These are phyloP conservation scores for Beauveria sp. DNA, from an alignment of 2,329 filamentous ascomycete genomes.

Conservation along the genomic window DNA sequence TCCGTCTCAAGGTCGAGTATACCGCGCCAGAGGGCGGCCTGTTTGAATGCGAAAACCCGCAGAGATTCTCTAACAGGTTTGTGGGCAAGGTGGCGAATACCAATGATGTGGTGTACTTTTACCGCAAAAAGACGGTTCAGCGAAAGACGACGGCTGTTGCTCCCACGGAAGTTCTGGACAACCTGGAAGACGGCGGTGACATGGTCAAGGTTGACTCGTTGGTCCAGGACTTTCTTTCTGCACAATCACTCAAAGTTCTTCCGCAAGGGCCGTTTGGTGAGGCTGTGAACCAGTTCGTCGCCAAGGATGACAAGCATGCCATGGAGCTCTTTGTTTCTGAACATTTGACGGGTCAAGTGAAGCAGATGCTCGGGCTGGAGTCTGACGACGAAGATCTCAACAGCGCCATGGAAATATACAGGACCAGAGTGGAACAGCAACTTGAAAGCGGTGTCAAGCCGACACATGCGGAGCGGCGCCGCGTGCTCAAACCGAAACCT, in stretches of 20 bases:
- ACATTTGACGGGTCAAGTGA: conserved; percentile 61
- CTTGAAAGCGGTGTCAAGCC: conserved; percentile 57
- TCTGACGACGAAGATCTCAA: conserved; percentile 60
- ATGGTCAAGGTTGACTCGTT: conserved; percentile 81
- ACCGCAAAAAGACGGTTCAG: conserved; percentile 72
- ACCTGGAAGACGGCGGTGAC: conserved; percentile 45
- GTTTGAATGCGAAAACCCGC: conserved; percentile 90
- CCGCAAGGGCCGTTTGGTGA: conserved; percentile 90
- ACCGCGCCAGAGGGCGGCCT: conserved; percentile 75
- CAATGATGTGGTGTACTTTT: conserved; percentile 88
- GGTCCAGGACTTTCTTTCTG: conserved; percentile 77
- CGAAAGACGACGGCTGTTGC: conserved; percentile 35
- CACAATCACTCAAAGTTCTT: conserved; percentile 85
- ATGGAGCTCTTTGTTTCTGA: conserved; percentile 76
- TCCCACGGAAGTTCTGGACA: conserved; percentile 55
- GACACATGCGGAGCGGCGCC: conserved; percentile 26
- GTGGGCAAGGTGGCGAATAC: conserved; percentile 85
- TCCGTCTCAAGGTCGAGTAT: conserved; percentile 87
- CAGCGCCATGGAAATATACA: conserved; percentile 65
- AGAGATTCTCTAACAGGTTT: conserved; percentile 91
- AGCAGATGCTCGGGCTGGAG: conserved; percentile 59
- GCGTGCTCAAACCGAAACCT: conserved; percentile 64
- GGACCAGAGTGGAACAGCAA: conserved; percentile 60
- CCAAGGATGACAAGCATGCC: conserved; percentile 90
- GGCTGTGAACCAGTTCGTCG: conserved; percentile 85